Conservation (phyloP, 2,329 filamentous ascomycete species). For the Colletotrichum tamarilloi region DNA sequence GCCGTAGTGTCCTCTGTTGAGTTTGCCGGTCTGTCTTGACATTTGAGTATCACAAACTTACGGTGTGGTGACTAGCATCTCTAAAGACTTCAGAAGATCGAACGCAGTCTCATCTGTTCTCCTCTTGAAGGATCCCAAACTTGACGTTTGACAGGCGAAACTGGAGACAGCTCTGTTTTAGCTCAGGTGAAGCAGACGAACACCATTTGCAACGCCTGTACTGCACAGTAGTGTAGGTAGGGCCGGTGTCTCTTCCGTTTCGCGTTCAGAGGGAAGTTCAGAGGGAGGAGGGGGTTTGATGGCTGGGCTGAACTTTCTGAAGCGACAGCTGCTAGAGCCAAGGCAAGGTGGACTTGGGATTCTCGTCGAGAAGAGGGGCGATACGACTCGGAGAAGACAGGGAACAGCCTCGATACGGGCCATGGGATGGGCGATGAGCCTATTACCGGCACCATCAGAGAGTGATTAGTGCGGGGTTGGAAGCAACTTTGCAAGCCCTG, state of each 20-base stretch:
- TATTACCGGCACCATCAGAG: not conserved
- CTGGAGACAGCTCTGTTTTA: not conserved
- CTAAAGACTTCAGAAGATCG: not conserved
- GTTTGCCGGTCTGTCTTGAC: not conserved
- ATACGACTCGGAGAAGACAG: constrained; percentile 26
- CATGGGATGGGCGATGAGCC: not conserved
- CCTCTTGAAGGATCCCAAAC: not conserved
- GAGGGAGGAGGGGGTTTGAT: not conserved
- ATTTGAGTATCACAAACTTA: not conserved
- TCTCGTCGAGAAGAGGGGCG: constrained; percentile 7
- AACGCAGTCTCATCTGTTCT: not conserved
- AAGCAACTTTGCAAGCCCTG: constrained; percentile 9
- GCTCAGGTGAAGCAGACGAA: not conserved
- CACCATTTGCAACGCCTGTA: not conserved
- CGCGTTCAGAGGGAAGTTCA: not conserved
- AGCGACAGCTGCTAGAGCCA: constrained; percentile 23
- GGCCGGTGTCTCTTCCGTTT: not conserved
- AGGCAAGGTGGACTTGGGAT: constrained; percentile 9
- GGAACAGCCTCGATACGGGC: constrained; percentile 17
- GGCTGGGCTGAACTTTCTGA: constrained; percentile 7
- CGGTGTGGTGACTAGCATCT: not conserved
- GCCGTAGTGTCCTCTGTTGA: not conserved
- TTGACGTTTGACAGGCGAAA: constrained; percentile 5
- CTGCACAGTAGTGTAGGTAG: not conserved
- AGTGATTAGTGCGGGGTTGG: constrained; percentile 6